Evolutionary conservation across 257 asterid species (phyloP).

Genomic region (Marsdenia floribunda): DNA sequence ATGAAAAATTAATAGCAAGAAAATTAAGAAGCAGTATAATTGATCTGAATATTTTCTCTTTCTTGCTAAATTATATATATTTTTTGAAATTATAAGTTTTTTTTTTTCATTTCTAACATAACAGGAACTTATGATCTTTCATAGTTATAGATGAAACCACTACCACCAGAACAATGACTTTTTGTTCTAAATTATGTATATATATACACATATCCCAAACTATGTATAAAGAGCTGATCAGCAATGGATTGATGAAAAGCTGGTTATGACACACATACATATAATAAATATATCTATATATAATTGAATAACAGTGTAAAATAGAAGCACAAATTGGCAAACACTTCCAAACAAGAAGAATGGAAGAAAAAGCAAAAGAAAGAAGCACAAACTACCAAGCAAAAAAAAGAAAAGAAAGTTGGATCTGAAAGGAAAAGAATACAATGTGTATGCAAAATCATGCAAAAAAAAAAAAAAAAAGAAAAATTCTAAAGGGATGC

Average conservation of each 20-base stretch:
- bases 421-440: slow-evolving; percentile 17
- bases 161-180: no score
- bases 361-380: slow-evolving; percentile 23
- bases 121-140: no score
- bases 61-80: no score
- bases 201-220: no score
- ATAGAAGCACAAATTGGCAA: slow-evolving; percentile 32
- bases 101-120: no score
- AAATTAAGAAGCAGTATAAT: no score
- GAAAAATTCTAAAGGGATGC: not conserved
- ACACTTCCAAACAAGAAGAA: slow-evolving; percentile 50
- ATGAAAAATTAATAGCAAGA: no score
- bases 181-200: no score
- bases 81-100: no score
- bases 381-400: slow-evolving; percentile 43
- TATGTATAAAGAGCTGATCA: not conserved
- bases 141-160: no score
- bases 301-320: slow-evolving; percentile 11
- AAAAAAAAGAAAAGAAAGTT: slow-evolving; percentile 29
- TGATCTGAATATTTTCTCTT: no score
- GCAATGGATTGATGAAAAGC: not conserved
- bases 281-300: not conserved
- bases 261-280: slow-evolving; percentile 2
- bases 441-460: slow-evolving; percentile 2
- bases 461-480: not conserved